Evolutionary conservation across 2,329 filamentous ascomycete species (phyloP).

Genomic region (Colletotrichum filicis): DNA sequence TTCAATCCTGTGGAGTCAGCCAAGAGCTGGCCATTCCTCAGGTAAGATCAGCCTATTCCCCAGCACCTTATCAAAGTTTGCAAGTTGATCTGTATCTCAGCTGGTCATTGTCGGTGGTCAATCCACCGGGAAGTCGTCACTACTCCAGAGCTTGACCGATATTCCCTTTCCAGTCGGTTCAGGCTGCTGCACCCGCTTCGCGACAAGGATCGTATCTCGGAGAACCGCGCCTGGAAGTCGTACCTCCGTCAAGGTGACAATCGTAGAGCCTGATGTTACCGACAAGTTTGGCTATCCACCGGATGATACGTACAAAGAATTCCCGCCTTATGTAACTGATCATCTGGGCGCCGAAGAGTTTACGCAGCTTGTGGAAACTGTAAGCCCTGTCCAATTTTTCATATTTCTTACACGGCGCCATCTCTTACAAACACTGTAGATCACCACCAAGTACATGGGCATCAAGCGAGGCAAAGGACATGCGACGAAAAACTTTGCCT

Average conservation of each 20-base stretch:
- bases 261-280: slow-evolving; percentile 41
- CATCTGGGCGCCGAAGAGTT: slow-evolving; percentile 44
- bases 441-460: slow-evolving; percentile 43
- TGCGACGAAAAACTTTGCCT: slow-evolving; percentile 48
- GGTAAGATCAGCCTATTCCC: slow-evolving; percentile 37
- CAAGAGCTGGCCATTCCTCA: slow-evolving; percentile 47
- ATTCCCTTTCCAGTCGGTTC: slow-evolving; percentile 49
- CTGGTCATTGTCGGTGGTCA: slow-evolving; percentile 51
- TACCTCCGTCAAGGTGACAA: slow-evolving; percentile 45
- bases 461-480: slow-evolving; percentile 39
- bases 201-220: slow-evolving; percentile 49
- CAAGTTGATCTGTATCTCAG: slow-evolving; percentile 33
- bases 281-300: slow-evolving; percentile 37
- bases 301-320: slow-evolving; percentile 37
- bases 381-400: slow-evolving; percentile 16
- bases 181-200: slow-evolving; percentile 49
- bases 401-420: not conserved
- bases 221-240: slow-evolving; percentile 42
- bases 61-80: not conserved
- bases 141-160: slow-evolving; percentile 49
- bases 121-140: slow-evolving; percentile 50
- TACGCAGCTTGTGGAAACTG: slow-evolving; percentile 43
- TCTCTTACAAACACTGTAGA: slow-evolving; percentile 29
- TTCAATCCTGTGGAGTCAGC: slow-evolving; percentile 45
- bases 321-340: slow-evolving; percentile 35